Percentiles rank a stretch among this genome's conserved stretches.
Evolutionary conservation across 202 grass and related monocot species (phyloP).

Genomic region (Elaeis oleifera): DNA sequence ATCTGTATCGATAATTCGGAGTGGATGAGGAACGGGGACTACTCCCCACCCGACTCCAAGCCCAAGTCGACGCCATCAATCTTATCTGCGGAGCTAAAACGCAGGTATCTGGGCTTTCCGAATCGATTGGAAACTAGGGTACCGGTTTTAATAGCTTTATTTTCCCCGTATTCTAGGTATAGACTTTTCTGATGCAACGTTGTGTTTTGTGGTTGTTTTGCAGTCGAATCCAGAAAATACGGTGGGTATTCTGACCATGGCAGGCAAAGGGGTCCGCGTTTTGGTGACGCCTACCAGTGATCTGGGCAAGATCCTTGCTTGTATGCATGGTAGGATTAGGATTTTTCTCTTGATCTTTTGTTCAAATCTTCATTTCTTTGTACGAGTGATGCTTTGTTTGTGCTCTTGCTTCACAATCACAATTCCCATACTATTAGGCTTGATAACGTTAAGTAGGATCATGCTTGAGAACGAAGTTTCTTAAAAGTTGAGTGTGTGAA

Average conservation of each 20-base stretch:
- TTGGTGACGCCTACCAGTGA: conserved; percentile 95
- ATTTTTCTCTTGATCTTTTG: background rate
- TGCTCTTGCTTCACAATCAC: too few relatives aligned
- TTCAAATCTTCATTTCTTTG: too few relatives aligned
- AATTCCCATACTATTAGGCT: too few relatives aligned
- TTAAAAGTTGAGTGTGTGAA: too few relatives aligned
- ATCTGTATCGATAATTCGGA: conserved; percentile 99
- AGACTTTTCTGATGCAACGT: too few relatives aligned
- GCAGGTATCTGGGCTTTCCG: conserved; percentile 30
- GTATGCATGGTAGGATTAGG: conserved; percentile 72
- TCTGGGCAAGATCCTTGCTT: conserved; percentile 98
- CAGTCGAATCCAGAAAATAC: conserved; percentile 99
- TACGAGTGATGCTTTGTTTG: too few relatives aligned
- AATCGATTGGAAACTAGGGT: background rate
- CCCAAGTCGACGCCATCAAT: conserved; percentile 87
- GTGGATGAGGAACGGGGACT: conserved; percentile 99
- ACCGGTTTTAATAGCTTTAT: too few relatives aligned
- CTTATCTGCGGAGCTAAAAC: conserved; percentile 97
- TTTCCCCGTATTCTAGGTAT: too few relatives aligned
- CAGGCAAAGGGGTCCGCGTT: conserved; percentile 91
- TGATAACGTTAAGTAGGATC: too few relatives aligned
- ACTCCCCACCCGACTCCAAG: conserved; percentile 67
- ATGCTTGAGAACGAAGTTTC: too few relatives aligned
- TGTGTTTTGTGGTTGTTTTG: background rate
- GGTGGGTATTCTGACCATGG: conserved; percentile 96